Evolutionary conservation across 306 rosid genomes (phyloP).

Genomic region (Castanea mollissima): DNA sequence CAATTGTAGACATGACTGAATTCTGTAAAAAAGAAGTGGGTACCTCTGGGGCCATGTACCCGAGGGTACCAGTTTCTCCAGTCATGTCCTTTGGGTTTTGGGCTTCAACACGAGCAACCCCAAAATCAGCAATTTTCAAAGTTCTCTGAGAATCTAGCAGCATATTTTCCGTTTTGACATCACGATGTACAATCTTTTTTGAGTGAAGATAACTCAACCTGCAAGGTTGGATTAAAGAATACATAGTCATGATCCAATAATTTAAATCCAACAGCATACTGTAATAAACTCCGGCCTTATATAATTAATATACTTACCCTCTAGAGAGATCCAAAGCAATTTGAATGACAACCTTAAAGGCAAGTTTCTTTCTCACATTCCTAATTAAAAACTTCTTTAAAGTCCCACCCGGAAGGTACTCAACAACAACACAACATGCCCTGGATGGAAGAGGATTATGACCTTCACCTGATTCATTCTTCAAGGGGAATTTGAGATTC

Average conservation of each 20-base stretch:
- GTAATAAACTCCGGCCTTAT: neutral
- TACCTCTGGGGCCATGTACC: constrained; percentile 98
- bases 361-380: constrained; percentile 67
- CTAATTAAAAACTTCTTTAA: constrained; percentile 64
- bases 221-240: constrained; percentile 23
- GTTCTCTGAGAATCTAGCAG: constrained; percentile 48
- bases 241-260: neutral
- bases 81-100: constrained; percentile 83
- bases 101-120: constrained; percentile 94
- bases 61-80: constrained; percentile 93
- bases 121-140: constrained; percentile 87
- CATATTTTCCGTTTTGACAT: constrained; percentile 81
- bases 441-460: constrained; percentile 54
- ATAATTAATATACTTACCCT: constrained; percentile 50
- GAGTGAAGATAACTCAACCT: constrained; percentile 81
- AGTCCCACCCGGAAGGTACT: constrained; percentile 86
- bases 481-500: constrained; percentile 67
- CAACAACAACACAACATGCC: constrained; percentile 87
- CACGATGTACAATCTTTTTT: constrained; percentile 79
- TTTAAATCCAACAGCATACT: neutral
- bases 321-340: constrained; percentile 84
- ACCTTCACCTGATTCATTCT: constrained; percentile 31
- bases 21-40: neutral
- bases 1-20: neutral
- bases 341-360: constrained; percentile 68